Base-by-base conservation (phyloP, 2,329 filamentous ascomycete genomes). In the Cryphonectria naterciae region DNA sequence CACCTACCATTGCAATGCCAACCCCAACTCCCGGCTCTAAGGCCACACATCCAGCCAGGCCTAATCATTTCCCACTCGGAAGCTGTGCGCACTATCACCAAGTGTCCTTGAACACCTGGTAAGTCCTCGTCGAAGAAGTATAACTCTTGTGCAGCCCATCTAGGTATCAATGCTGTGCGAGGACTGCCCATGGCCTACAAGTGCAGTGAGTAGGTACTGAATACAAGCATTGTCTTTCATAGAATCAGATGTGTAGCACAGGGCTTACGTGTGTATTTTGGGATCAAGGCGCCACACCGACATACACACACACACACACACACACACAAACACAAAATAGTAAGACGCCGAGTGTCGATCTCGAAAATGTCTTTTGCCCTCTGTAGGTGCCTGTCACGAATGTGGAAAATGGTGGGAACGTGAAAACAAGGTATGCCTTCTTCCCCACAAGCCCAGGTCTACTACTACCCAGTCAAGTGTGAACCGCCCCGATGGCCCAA, bases 131-230 rank as follows among this genome's bases (percentile, higher is more conserved):
- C 46, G 28, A 15, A 39, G 11, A 25, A 17, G 56, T 69, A 7
- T 39, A 15, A 22, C n/a, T n/a, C 25, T 46, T n/a, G n/a, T 41
- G 22, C 22, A 15, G 4, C 52, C 15, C n/a, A 32, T 54, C n/a
- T 4, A n/a, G 43, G 46, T 19, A 52, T n/a, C 63, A 28, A 64
- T 37, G 70, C 49, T 62, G 70, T 71, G 58, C 58, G 61, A 49
- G 64, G 63, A n/a, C 32, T 63, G 6, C 32, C 39, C 22, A 22
- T n/a, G 5, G 7, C n/a, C 35, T 58, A 19, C 17, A 19, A 46
- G 11, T 39, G 11, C 10, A 39, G 37, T 39, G 13, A 39, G 10
- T 3, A 39, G 13, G 37, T 11, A 0, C 37, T 39, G 37, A 39
- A 39, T 39, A 1, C 37, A 39, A 11, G 10, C 37, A 39, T 39